A percentile compares a stretch with the other conserved stretches of the same genome.
phyloP scores from a whole-genome alignment of 306 rosid species.

The Cucurbita ficifolia region DNA sequence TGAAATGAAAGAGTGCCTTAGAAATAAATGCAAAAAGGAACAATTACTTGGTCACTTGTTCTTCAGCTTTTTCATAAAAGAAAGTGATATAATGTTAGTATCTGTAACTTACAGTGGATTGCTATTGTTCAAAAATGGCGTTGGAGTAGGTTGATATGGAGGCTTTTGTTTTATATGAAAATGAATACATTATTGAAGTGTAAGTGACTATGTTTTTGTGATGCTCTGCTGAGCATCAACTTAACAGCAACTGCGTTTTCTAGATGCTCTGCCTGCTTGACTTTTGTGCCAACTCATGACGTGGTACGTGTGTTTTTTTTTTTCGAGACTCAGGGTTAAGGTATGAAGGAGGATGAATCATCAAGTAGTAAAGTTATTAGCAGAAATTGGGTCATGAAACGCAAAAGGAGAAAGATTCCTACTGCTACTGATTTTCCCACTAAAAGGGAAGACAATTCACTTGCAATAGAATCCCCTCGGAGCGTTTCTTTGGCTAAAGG shows the following conservation, averaged over 20 bases:
- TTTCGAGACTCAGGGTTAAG: conserved; percentile 17
- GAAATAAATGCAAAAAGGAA: not conserved
- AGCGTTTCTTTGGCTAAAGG: conserved; percentile 38
- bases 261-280: not conserved
- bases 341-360: conserved; percentile 63
- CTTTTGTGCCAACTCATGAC: conserved; percentile 6
- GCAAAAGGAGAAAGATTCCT: conserved; percentile 85
- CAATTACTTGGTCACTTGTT: not conserved
- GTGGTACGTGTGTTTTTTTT: conserved; percentile 12
- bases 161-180: not conserved
- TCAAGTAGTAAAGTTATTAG: conserved; percentile 60
- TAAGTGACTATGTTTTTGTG: not conserved
- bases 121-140: not conserved
- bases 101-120: not conserved
- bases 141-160: not conserved
- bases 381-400: conserved; percentile 90
- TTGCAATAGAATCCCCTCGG: conserved; percentile 45
- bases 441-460: conserved; percentile 50
- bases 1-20: not conserved
- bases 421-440: conserved; percentile 33
- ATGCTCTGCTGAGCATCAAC: not conserved
- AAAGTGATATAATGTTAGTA: not conserved
- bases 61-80: not conserved
- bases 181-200: not conserved
- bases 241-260: not conserved